Conservation (phyloP, 345 rosid genomes). For the Euphorbia tirucalli region DNA sequence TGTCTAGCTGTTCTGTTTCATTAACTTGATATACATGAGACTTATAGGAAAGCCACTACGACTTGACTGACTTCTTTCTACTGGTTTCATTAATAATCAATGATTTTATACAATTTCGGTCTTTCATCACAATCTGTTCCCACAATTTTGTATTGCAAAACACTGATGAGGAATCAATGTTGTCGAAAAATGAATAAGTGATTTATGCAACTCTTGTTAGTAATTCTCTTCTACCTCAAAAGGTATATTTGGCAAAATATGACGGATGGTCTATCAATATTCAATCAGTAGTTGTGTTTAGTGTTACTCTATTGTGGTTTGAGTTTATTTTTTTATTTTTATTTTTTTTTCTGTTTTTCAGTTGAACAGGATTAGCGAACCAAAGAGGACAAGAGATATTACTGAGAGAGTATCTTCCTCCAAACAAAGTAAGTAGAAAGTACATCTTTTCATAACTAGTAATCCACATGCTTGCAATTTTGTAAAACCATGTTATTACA, state of each 20-base stretch:
- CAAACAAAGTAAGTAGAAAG: constrained; percentile 4
- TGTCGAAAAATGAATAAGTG: background rate
- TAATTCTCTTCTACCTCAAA: background rate
- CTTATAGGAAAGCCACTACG: background rate
- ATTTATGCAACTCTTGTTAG: background rate
- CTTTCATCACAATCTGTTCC: background rate
- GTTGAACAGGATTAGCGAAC: constrained; percentile 4
- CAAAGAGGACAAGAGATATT: background rate
- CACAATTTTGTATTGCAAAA: background rate
- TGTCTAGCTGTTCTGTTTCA: background rate
- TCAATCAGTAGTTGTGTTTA: background rate
- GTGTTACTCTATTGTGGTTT: background rate
- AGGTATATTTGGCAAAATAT: background rate
- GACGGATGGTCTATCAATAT: background rate
- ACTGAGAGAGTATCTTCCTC: background rate
- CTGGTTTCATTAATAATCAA: background rate
- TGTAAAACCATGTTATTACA: background rate
- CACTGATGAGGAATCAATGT: background rate
- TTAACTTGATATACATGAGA: background rate
- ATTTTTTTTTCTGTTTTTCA: background rate
- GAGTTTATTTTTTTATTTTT: no score
- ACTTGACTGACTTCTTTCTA: background rate
- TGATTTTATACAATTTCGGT: background rate
- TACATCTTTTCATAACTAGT: background rate
- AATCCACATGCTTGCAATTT: background rate